Evolutionary conservation across 768 basidiomycete species (phyloP).

Genomic region (Hirschioporus abietinus): DNA sequence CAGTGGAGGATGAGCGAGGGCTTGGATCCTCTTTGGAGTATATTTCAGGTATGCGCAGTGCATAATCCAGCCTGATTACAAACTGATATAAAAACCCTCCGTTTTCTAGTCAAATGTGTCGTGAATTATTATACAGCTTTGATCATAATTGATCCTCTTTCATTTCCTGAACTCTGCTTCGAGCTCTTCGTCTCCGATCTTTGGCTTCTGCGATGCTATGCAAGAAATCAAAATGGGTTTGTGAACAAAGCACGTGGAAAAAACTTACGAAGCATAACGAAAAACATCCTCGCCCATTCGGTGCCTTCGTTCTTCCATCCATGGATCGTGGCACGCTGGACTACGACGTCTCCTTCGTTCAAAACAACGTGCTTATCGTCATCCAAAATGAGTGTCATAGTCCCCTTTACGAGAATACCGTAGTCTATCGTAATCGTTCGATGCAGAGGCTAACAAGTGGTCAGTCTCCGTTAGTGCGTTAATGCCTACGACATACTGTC

Average conservation of each 20-base stretch:
- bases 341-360: conserved; percentile 19
- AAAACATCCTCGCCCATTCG: conserved; percentile 23
- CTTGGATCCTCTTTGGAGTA: conserved; percentile 39
- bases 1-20: conserved; percentile 67
- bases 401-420: conserved; percentile 18
- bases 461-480: neutral
- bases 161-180: neutral
- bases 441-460: conserved; percentile 15
- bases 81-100: neutral
- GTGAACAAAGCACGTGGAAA: neutral
- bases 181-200: neutral
- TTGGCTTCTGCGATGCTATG: neutral
- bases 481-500: neutral
- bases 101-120: neutral
- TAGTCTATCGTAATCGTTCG: conserved; percentile 22
- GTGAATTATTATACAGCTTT: neutral
- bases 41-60: neutral
- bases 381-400: conserved; percentile 19
- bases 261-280: conserved; percentile 17
- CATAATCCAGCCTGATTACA: neutral
- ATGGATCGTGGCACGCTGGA: conserved; percentile 23
- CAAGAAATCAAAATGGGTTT: neutral
- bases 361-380: conserved; percentile 17
- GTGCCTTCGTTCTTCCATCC: conserved; percentile 21
- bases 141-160: neutral